Evolutionary conservation across 1,284 basidiomycete genomes (phyloP), one percentile per base, ranked within the genome.

Genomic region (Pulveroboletus sp.): DNA sequence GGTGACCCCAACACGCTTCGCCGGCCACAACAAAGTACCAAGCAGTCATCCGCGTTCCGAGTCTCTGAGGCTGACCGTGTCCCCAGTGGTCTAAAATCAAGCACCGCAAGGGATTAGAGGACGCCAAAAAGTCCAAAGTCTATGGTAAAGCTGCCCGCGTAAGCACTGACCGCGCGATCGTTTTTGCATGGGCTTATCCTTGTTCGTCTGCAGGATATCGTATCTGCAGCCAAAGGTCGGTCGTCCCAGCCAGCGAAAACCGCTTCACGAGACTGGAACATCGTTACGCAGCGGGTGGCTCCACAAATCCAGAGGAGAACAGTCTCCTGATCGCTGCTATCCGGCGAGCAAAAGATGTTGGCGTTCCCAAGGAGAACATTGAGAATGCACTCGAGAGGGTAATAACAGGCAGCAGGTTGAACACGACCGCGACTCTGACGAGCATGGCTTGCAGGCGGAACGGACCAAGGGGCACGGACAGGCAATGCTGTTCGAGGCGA

Each of bases 11-110:
- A 51, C 65, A 44, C 53, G 56, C 36, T 62, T 74, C n/a, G 75
- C 87, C 1, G 87, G 87, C 24, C 87, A 90, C 63, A 89, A 81
- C 70, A 89, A 89, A 74, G 87, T 85, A 59, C 35, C 63, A 22
- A 15, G 15, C 18, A 11, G 39, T 29, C 28, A 9, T 43, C 24
- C 9, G n/a, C 26, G 20, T 25, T 49, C 44, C 43, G 24, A 38
- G 26, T 24, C 50, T 29, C 38, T 25, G 18, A 31, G 24, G 40
- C 50, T 62, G 55, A 66, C 52, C 22, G 6, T 33, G 26, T 47
- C 20, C 54, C 18, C 56, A 91, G 86, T 94, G 92, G 92, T 91
- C 91, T 4, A 94, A 94, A 78, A 94, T 94, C 70, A 87, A 91
- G 70, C 83, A 91, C 59, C 83, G 81, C 65, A 94, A 94, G 66